Conservation (phyloP, 345 rosid genomes). For the Rhodamnia argentea region DNA sequence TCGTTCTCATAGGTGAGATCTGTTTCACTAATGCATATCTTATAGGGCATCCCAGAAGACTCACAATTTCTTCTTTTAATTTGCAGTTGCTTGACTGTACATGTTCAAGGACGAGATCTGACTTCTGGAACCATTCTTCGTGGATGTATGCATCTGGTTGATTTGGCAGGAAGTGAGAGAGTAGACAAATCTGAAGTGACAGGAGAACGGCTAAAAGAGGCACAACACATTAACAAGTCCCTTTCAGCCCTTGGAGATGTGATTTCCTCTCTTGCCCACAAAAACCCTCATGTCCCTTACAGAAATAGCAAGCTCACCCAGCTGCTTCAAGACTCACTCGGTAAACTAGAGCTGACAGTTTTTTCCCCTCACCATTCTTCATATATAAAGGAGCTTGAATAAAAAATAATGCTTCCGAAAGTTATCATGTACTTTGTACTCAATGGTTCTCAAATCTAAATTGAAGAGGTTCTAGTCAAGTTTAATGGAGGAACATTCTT, state of each 20-base stretch:
- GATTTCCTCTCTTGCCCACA: slow-evolving; percentile 93
- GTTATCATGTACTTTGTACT: background rate
- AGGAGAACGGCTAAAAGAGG: slow-evolving; percentile 92
- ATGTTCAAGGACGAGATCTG: slow-evolving; percentile 86
- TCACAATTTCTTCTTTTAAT: slow-evolving; percentile 7
- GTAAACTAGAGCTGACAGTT: slow-evolving; percentile 22
- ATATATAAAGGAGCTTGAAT: background rate
- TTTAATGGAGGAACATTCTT: background rate
- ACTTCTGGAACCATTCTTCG: slow-evolving; percentile 70
- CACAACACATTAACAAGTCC: slow-evolving; percentile 85
- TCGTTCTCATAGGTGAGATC: slow-evolving; percentile 84
- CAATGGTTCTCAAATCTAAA: background rate
- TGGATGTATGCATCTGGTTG: slow-evolving; percentile 97
- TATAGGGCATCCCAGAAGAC: background rate
- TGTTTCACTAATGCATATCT: slow-evolving; percentile 1
- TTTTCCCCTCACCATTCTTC: background rate
- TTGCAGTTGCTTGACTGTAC: slow-evolving; percentile 93
- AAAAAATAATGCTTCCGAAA: background rate
- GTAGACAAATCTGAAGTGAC: slow-evolving; percentile 91
- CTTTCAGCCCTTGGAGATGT: slow-evolving; percentile 99
- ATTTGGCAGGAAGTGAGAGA: slow-evolving; percentile 96
- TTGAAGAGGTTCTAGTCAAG: background rate
- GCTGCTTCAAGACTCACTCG: slow-evolving; percentile 92
- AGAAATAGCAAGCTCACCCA: slow-evolving; percentile 98
- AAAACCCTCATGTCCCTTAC: slow-evolving; percentile 94